These are phyloP conservation scores for Niveomyces coronatus DNA, from an alignment of 2,329 filamentous ascomycete genomes.

Conservation along the genomic window DNA sequence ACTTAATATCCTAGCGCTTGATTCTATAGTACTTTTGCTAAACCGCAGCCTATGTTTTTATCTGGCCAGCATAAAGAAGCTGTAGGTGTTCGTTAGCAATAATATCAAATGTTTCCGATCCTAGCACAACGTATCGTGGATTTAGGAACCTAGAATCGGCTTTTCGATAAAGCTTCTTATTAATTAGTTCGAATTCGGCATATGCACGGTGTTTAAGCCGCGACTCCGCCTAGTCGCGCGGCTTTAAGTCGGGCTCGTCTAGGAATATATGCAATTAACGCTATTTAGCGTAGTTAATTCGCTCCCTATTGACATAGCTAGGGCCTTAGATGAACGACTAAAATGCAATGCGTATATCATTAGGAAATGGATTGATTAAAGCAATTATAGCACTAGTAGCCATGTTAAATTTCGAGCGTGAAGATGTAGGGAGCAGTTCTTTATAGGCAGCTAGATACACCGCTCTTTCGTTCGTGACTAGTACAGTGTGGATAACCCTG, in stretches of 20 bases:
- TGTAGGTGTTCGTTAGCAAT: constrained; percentile 7
- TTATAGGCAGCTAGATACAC: background rate
- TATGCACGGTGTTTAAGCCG: constrained; percentile 1
- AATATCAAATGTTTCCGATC: constrained; percentile 1
- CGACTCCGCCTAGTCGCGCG: constrained; percentile 2
- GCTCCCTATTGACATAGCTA: constrained; percentile 1
- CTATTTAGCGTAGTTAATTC: background rate
- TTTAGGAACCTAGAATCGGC: constrained; percentile 2
- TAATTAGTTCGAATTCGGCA: constrained; percentile 6
- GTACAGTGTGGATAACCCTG: background rate
- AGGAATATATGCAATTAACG: constrained; percentile 4
- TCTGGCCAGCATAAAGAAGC: constrained; percentile 4
- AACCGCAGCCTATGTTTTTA: constrained; percentile 1
- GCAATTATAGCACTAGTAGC: constrained; percentile 1
- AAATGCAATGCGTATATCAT: constrained; percentile 4
- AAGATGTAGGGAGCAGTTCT: background rate
- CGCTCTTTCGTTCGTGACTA: background rate
- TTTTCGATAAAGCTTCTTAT: constrained; percentile 6
- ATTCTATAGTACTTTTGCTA: constrained; percentile 7
- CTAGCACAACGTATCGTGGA: constrained; percentile 3
- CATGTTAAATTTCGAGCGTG: background rate
- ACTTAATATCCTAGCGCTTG: constrained; percentile 2
- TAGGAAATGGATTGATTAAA: constrained; percentile 6
- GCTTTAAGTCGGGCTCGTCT: constrained; percentile 3
- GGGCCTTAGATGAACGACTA: constrained; percentile 1